A percentile compares a stretch with the other conserved stretches of the same genome.
phyloP scores from a whole-genome alignment of 306 rosid species.

The Vicia villosa region DNA sequence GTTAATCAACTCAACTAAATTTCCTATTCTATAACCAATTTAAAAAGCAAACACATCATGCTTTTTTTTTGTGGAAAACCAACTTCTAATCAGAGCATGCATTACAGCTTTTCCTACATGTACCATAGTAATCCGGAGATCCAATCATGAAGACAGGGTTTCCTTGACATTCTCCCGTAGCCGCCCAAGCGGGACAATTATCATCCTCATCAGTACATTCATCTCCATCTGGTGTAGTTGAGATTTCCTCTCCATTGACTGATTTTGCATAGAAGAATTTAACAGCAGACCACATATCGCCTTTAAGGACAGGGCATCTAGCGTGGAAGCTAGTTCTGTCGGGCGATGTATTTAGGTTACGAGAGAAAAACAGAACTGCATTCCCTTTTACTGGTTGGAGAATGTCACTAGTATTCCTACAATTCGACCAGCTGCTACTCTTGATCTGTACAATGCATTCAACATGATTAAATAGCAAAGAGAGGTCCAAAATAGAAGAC shows the following conservation, averaged over 20 bases:
- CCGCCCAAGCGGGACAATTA: slow-evolving; percentile 71
- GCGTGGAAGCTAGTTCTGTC: slow-evolving; percentile 66
- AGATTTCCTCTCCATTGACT: slow-evolving; percentile 30
- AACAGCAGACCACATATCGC: slow-evolving; percentile 71
- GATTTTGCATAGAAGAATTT: slow-evolving; percentile 62
- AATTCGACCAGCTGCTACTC: slow-evolving; percentile 50
- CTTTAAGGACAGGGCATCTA: slow-evolving; percentile 75
- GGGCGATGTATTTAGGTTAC: slow-evolving; percentile 53
- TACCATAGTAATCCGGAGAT: slow-evolving; percentile 87
- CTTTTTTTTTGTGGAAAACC: neutral
- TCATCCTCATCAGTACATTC: slow-evolving; percentile 71
- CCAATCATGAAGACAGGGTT: slow-evolving; percentile 90
- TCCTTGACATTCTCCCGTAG: slow-evolving; percentile 72
- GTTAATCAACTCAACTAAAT: neutral
- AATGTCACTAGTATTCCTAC: slow-evolving; percentile 42
- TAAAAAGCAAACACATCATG: neutral
- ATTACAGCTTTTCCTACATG: slow-evolving; percentile 83
- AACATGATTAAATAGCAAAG: slow-evolving; percentile 7
- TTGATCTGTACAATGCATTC: slow-evolving; percentile 50
- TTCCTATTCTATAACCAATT: neutral
- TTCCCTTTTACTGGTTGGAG: slow-evolving; percentile 74
- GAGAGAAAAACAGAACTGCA: slow-evolving; percentile 73
- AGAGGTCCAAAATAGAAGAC: slow-evolving; percentile 9
- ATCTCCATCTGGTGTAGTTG: slow-evolving; percentile 38
- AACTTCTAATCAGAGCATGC: slow-evolving; percentile 56